Evolutionary conservation across 306 rosid species (phyloP).

Genomic region (Prunus fruticosa): DNA sequence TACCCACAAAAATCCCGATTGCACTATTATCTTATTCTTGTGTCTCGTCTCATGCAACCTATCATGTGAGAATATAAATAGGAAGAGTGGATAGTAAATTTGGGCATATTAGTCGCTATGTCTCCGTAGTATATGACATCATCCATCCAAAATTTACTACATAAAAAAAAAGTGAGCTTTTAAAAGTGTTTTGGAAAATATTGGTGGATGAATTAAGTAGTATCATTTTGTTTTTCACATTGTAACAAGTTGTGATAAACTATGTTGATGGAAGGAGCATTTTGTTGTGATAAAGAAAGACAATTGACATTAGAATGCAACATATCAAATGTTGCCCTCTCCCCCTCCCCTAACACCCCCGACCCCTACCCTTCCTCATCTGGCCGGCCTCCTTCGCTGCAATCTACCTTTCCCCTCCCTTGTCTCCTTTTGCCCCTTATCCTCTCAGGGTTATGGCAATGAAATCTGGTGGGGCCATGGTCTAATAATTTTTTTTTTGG

Average conservation of each 20-base stretch:
- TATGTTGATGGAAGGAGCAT: background rate
- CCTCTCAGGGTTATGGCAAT: background rate
- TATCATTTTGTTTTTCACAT: background rate
- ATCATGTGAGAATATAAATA: too few species aligned
- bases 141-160: too few species aligned
- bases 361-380: too few species aligned
- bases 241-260: background rate
- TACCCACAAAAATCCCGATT: too few species aligned
- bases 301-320: background rate
- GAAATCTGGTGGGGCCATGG: background rate
- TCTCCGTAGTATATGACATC: too few species aligned
- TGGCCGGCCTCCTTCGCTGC: background rate
- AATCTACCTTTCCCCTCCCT: background rate
- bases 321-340: background rate
- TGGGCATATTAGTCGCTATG: accelerated
- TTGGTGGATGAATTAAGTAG: background rate
- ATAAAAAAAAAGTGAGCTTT: too few species aligned
- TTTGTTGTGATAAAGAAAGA: background rate
- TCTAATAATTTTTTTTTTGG: too few species aligned
- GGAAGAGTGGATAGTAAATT: too few species aligned
- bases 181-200: background rate
- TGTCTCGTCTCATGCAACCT: too few species aligned
- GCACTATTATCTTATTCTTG: too few species aligned
- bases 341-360: background rate
- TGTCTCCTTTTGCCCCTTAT: background rate